Evolutionary conservation across 345 rosid species (phyloP).

Genomic region (Populus euphratica): DNA sequence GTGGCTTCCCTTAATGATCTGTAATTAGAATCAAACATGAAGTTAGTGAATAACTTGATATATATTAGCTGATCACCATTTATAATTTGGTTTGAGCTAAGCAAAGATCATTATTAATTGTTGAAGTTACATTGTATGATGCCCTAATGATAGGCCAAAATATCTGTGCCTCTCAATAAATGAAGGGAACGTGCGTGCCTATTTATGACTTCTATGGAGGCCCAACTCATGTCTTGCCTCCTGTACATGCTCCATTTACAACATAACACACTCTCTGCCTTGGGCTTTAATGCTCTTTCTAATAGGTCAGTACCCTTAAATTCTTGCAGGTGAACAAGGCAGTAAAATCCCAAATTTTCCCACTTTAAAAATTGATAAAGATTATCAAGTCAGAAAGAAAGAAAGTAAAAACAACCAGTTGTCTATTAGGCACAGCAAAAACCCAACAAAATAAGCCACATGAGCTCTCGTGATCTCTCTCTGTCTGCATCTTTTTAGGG

Average conservation of each 20-base stretch:
- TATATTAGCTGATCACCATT: background rate
- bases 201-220: background rate
- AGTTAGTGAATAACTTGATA: background rate
- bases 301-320: background rate
- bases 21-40: background rate
- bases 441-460: background rate
- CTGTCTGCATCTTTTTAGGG: slow-evolving; percentile 27
- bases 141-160: slow-evolving; percentile 8
- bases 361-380: slow-evolving; percentile 1
- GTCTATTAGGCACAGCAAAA: background rate
- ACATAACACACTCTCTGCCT: background rate
- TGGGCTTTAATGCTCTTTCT: background rate
- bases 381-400: background rate
- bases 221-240: background rate
- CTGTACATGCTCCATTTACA: background rate
- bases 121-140: background rate
- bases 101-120: background rate
- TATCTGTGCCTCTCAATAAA: slow-evolving; percentile 26
- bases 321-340: background rate
- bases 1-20: background rate
- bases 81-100: background rate
- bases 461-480: slow-evolving; percentile 30
- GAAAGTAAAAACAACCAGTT: background rate
- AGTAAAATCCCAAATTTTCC: background rate
- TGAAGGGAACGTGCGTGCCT: slow-evolving; percentile 17